Conservation (phyloP, 208 protist genomes). For the Wallacemonas sp. region DNA sequence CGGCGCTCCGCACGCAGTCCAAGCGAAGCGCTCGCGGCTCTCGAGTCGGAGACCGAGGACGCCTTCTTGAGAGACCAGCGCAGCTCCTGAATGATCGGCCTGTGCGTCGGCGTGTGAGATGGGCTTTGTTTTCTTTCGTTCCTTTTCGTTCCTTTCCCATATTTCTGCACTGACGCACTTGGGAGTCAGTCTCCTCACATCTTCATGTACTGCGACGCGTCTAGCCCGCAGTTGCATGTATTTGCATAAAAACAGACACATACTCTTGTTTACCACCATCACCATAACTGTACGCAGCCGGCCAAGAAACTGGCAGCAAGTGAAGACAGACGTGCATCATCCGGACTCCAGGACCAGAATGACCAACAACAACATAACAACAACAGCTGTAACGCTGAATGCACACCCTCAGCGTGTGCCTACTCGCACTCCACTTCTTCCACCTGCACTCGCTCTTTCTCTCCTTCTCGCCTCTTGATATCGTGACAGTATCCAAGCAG, state of each 20-base stretch:
- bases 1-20: not conserved
- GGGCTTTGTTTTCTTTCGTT: not conserved
- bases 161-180: no score
- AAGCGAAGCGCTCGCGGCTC: slow-evolving; percentile 3
- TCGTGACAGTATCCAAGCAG: not conserved
- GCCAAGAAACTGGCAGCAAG: no score
- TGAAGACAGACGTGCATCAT: no score
- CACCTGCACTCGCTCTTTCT: not conserved
- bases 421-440: no score
- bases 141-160: not conserved
- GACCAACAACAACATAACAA: slow-evolving; percentile 1
- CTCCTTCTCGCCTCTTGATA: not conserved
- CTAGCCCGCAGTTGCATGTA: no score
- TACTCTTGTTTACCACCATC: no score
- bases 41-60: slow-evolving; percentile 1
- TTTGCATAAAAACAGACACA: no score
- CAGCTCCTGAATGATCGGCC: not conserved
- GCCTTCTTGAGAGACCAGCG: no score
- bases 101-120: not conserved
- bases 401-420: not conserved
- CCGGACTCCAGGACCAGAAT: no score
- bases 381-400: not conserved
- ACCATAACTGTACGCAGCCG: no score
- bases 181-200: no score
- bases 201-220: no score